Conservation (phyloP, 768 basidiomycete species). For the Lactarius sp. region DNA sequence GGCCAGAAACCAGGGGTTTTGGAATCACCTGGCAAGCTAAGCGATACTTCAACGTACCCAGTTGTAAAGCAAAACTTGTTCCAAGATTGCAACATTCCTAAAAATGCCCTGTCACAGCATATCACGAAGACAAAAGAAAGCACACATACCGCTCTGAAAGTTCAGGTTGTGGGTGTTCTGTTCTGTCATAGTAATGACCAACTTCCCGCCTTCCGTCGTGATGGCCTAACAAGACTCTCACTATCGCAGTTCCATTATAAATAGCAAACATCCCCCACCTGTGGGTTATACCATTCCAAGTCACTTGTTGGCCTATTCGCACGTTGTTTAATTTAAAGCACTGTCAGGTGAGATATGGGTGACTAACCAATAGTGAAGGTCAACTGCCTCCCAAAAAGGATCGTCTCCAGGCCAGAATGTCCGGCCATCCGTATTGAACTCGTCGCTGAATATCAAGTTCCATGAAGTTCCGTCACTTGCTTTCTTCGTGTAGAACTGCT, state of each 20-base stretch:
- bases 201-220: conserved; percentile 70
- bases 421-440: conserved; percentile 69
- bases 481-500: conserved; percentile 46
- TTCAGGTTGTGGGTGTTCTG: conserved; percentile 70
- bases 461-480: conserved; percentile 77
- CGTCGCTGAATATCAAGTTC: conserved; percentile 83
- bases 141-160: conserved; percentile 65
- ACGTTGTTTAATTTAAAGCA: neutral
- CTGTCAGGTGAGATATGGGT: neutral
- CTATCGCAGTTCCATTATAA: conserved; percentile 5
- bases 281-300: conserved; percentile 80
- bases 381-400: conserved; percentile 81
- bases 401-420: conserved; percentile 80
- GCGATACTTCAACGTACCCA: conserved; percentile 80
- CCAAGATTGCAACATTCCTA: conserved; percentile 71
- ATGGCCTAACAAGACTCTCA: conserved; percentile 40
- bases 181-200: conserved; percentile 78
- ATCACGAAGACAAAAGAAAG: neutral
- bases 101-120: neutral
- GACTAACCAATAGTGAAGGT: conserved; percentile 75
- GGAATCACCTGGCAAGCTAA: conserved; percentile 67
- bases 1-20: conserved; percentile 79
- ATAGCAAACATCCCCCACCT: conserved; percentile 37
- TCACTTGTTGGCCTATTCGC: conserved; percentile 56
- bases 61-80: conserved; percentile 95